Evolutionary conservation across 176 grass and related monocot species (phyloP).

Genomic region (Puya raimondii): DNA sequence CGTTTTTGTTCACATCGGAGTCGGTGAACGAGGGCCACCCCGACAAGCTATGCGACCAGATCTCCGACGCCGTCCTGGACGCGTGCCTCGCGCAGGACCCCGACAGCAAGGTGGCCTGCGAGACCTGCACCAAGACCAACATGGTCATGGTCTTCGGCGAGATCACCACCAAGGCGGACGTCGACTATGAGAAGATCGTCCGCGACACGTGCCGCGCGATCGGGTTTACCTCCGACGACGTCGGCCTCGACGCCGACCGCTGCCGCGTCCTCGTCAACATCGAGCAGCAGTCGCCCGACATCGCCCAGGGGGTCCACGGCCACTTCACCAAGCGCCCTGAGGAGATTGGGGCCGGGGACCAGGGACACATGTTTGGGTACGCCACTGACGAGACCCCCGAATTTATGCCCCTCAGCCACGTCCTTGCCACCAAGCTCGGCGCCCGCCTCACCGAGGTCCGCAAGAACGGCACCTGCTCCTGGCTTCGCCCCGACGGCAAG

Average conservation of each 20-base stretch:
- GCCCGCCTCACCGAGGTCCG: slow-evolving; percentile 33
- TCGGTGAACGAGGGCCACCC: background rate
- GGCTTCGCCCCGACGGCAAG: slow-evolving; percentile 26
- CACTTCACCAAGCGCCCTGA: slow-evolving; percentile 29
- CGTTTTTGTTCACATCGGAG: background rate
- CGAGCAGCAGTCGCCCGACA: slow-evolving; percentile 32
- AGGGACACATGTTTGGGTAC: slow-evolving; percentile 31
- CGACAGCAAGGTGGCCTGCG: slow-evolving; percentile 1
- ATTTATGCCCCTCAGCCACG: slow-evolving; percentile 31
- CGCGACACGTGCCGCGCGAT: slow-evolving; percentile 8
- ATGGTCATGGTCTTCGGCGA: slow-evolving; percentile 6
- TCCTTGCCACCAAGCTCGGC: slow-evolving; percentile 27
- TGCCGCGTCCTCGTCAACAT: slow-evolving; percentile 27
- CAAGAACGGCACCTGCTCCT: slow-evolving; percentile 25
- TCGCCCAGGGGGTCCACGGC: slow-evolving; percentile 22
- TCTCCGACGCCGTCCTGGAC: background rate
- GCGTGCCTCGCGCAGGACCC: background rate
- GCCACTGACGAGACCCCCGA: slow-evolving; percentile 33
- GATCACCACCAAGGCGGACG: background rate
- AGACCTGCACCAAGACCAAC: slow-evolving; percentile 6
- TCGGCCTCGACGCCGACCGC: slow-evolving; percentile 22
- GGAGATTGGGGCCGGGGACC: slow-evolving; percentile 26
- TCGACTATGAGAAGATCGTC: background rate
- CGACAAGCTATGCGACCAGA: background rate
- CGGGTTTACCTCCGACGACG: slow-evolving; percentile 17